These are phyloP conservation scores for Nasturtium officinale DNA, from an alignment of 345 rosid species.

Conservation along the genomic window DNA sequence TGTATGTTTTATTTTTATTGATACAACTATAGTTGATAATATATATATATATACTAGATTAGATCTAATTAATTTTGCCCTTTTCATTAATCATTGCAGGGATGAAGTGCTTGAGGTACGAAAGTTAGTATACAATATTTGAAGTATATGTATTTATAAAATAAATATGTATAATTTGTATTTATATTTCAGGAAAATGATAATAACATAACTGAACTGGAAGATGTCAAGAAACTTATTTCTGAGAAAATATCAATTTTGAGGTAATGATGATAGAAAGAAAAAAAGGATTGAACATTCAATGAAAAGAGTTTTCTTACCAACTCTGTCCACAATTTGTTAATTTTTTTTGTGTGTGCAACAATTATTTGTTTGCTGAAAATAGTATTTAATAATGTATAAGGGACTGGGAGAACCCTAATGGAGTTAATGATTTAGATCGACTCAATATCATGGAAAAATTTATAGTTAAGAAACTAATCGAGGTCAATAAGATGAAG, in stretches of 20 bases:
- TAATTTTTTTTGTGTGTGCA: too few species aligned
- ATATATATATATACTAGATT: neutral
- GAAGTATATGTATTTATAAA: neutral
- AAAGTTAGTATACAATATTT: neutral
- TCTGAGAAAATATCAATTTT: neutral
- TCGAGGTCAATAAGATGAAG: neutral
- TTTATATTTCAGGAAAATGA: neutral
- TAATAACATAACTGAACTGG: neutral
- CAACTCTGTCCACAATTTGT: neutral
- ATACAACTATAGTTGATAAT: neutral
- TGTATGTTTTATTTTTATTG: neutral
- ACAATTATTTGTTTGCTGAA: neutral
- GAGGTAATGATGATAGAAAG: neutral
- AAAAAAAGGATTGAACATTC: neutral
- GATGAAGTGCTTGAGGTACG: neutral
- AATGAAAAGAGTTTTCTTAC: neutral
- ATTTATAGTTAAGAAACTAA: neutral
- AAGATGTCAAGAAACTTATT: neutral
- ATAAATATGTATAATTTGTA: neutral
- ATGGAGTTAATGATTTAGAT: conserved; percentile 7
- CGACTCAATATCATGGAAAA: conserved; percentile 18
- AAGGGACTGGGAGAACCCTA: conserved; percentile 1
- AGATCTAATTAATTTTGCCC: neutral
- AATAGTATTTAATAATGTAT: neutral
- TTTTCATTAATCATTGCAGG: conserved; percentile 6